phyloP scores from a whole-genome alignment of 2,329 filamentous ascomycete genomes.

The Cercospora janseana region DNA sequence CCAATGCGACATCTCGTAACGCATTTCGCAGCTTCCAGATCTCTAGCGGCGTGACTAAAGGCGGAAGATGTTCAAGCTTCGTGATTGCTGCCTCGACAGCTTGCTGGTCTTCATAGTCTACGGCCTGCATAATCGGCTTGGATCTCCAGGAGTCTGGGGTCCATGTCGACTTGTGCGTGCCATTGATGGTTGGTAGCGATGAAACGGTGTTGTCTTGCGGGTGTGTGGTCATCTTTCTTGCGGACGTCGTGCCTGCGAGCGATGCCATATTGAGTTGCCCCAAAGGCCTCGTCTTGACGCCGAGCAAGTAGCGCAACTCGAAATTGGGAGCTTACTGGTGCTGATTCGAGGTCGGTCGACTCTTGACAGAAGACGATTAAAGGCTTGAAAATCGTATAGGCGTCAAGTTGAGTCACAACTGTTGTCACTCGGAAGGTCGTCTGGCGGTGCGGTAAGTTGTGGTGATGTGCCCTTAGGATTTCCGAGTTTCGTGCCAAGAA shows the following conservation, averaged over 20 bases:
- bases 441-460: no score
- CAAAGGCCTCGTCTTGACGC: no score
- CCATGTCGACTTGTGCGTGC: slow-evolving; percentile 45
- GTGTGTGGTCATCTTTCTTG: slow-evolving; percentile 4
- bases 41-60: slow-evolving; percentile 75
- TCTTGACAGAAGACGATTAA: no score
- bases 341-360: no score
- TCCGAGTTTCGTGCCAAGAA: no score
- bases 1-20: slow-evolving; percentile 80
- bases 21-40: slow-evolving; percentile 76
- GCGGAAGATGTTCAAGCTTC: slow-evolving; percentile 69
- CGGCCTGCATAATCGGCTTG: slow-evolving; percentile 76
- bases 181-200: slow-evolving; percentile 8
- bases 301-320: no score
- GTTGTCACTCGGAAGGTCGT: no score
- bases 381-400: no score
- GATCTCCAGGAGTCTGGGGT: slow-evolving; percentile 68
- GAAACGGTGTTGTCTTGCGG: background rate
- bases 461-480: no score
- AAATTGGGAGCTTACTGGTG: no score
- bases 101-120: slow-evolving; percentile 63
- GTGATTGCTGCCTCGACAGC: slow-evolving; percentile 59
- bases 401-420: no score
- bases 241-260: background rate
- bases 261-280: no score